Evolutionary conservation across 2,329 filamentous ascomycete genomes (phyloP).

Genomic region (Aspergillus fischeri): DNA sequence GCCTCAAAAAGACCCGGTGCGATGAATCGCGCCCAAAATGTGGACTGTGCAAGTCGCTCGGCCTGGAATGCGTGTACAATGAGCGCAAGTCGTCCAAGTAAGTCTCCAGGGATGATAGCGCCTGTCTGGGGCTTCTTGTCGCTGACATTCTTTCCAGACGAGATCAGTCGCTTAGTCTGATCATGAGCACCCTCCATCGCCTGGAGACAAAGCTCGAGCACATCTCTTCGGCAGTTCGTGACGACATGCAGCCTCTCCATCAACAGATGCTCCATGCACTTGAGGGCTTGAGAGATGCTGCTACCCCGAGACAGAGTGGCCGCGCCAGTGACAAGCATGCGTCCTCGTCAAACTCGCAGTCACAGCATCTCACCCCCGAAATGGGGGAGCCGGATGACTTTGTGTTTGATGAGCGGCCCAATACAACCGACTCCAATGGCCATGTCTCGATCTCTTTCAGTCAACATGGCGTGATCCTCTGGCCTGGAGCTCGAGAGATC

Average conservation of each 20-base stretch:
- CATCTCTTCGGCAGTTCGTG: constrained; percentile 34
- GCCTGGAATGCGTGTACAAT: constrained; percentile 50
- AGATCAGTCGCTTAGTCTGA: constrained; percentile 52
- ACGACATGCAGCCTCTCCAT: constrained; percentile 31
- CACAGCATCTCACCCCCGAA: constrained; percentile 26
- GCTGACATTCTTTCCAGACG: constrained; percentile 33
- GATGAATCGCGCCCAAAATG: constrained; percentile 52
- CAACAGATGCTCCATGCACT: constrained; percentile 20
- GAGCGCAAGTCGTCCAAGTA: constrained; percentile 52
- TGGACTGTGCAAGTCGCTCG: constrained; percentile 48
- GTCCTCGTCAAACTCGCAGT: constrained; percentile 10
- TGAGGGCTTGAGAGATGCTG: constrained; percentile 11
- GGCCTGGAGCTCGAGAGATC: constrained; percentile 45
- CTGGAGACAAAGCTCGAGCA: constrained; percentile 52
- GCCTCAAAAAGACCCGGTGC: constrained; percentile 52
- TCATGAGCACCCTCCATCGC: constrained; percentile 52
- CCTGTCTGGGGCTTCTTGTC: background rate
- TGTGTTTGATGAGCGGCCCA: constrained; percentile 26
- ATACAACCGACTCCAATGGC: constrained; percentile 28
- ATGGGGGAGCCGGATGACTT: constrained; percentile 25
- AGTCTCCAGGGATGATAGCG: constrained; percentile 8
- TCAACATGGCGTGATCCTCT: constrained; percentile 48
- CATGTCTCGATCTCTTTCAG: constrained; percentile 47
- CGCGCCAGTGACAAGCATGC: constrained; percentile 6
- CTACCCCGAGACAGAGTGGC: constrained; percentile 14